Evolutionary conservation across 768 basidiomycete species (phyloP).

Genomic region (Hypholoma sublateritium): DNA sequence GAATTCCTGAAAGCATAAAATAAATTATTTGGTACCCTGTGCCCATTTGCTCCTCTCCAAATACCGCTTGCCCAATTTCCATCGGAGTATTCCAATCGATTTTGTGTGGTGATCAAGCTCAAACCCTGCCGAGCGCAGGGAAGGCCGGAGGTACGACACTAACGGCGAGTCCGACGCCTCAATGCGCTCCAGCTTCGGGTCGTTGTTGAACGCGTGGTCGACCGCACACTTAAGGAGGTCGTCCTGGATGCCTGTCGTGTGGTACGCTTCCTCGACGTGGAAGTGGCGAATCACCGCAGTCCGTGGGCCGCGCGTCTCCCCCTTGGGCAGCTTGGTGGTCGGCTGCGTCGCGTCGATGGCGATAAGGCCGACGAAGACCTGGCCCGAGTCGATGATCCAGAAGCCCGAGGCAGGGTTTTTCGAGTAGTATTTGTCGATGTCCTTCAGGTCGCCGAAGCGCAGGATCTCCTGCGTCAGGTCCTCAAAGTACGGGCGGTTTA

Average conservation of each 20-base stretch:
- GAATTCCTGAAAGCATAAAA: not conserved
- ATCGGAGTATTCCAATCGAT: constrained; percentile 54
- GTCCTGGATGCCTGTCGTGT: constrained; percentile 53
- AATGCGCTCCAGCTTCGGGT: constrained; percentile 43
- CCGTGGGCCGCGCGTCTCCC: constrained; percentile 26
- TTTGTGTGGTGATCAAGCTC: constrained; percentile 38
- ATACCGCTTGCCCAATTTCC: constrained; percentile 48
- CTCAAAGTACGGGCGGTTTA: constrained; percentile 71
- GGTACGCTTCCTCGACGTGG: constrained; percentile 66
- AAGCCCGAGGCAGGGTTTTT: constrained; percentile 64
- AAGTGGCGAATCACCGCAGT: constrained; percentile 75
- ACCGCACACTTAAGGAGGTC: constrained; percentile 67
- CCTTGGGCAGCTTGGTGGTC: constrained; percentile 19
- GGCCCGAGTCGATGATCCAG: constrained; percentile 64
- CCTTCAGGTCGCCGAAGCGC: constrained; percentile 51
- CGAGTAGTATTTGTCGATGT: constrained; percentile 56
- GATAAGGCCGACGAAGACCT: constrained; percentile 63
- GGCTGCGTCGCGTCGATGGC: constrained; percentile 64
- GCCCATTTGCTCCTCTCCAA: constrained; percentile 51
- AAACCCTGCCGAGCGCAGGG: constrained; percentile 52
- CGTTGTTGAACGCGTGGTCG: constrained; percentile 51
- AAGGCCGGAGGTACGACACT: constrained; percentile 44
- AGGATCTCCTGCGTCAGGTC: constrained; percentile 49
- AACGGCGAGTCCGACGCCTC: constrained; percentile 50
- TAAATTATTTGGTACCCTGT: constrained; percentile 16